phyloP scores from a whole-genome alignment of 192 early-diverging fungal species.

The Coemansia sp. region DNA sequence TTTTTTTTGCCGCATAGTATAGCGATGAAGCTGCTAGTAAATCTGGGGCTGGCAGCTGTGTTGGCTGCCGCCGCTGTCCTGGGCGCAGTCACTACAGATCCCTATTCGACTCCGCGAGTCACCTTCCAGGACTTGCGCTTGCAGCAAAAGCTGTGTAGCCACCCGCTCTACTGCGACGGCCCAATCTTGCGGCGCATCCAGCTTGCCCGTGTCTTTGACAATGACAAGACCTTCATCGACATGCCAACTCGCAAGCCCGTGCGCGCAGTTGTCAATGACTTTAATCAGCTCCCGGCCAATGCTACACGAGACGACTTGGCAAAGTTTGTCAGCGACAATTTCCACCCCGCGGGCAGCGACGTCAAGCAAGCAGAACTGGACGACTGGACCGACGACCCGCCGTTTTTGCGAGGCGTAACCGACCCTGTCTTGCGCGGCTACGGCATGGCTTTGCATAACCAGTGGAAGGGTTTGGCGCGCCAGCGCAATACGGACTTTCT shows the following conservation, averaged over 20 bases:
- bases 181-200: constrained; percentile 62
- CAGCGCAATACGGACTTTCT: constrained; percentile 48
- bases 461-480: constrained; percentile 66
- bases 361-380: constrained; percentile 52
- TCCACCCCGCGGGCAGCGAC: constrained; percentile 60
- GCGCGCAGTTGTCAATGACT: constrained; percentile 54
- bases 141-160: constrained; percentile 53
- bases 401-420: constrained; percentile 58
- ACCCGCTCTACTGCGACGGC: constrained; percentile 72
- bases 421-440: constrained; percentile 61
- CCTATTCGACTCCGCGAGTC: constrained; percentile 14
- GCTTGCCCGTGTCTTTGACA: constrained; percentile 59
- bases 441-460: constrained; percentile 59
- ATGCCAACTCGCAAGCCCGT: constrained; percentile 69
- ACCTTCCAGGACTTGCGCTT: constrained; percentile 10
- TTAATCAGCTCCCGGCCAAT: constrained; percentile 45
- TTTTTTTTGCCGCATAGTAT: neutral
- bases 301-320: constrained; percentile 37
- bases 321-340: constrained; percentile 65
- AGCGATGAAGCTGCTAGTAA: neutral
- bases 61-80: neutral
- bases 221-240: constrained; percentile 77
- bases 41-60: neutral
- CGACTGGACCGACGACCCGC: constrained; percentile 55
- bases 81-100: neutral